Evolutionary conservation across 1,139 yeast genomes (phyloP), one percentile per base, ranked within the genome.

Genomic region (Saccharomyces pastorianus): DNA sequence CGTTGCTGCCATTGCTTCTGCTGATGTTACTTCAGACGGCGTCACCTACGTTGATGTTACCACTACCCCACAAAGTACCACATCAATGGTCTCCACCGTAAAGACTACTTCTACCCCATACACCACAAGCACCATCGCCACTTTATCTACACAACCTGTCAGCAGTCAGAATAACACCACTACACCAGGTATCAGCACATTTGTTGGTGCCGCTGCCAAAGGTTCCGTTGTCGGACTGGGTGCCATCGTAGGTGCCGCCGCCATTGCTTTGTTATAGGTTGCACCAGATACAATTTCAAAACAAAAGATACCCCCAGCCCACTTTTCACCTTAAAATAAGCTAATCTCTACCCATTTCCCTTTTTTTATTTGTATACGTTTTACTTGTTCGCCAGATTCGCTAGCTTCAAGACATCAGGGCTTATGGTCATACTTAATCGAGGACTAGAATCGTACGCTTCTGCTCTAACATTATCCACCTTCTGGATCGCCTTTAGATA

Each of bases 11-110:
- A 47, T 57, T 46, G 51, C 53, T 55, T 55, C 51, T 23, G 47
- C 44, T 9, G 47, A 55, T 46, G 47, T 54, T 34, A 48, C 64
- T 25, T 55, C 61, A 31, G 68, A 63, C 42, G 66, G 60, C 48
- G 58, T 67, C 59, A 67, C 69, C 50, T 65, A 68, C 59, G 71
- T 69, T 48, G 71, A 68, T 48, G 59, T 60, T 29, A 67, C 72
- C 50, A 62, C 72, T 32, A 64, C 74, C 47, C 70, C 69, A 54
- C 61, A 70, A 46, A 66, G 64, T 25, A 65, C 73, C 47, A 57
- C 65, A 46, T 61, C 73, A 9, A 57, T 66, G 41, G 66, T 76
- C 44, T 57, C 75, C 26, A 67, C 73, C 29, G 64, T 64, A 50
- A 63, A 66, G 26, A 58, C 66, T 38, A 67, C 72, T 46, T 69